Conservation (phyloP, 2,329 filamentous ascomycete species). For the Colletotrichum simmondsii region DNA sequence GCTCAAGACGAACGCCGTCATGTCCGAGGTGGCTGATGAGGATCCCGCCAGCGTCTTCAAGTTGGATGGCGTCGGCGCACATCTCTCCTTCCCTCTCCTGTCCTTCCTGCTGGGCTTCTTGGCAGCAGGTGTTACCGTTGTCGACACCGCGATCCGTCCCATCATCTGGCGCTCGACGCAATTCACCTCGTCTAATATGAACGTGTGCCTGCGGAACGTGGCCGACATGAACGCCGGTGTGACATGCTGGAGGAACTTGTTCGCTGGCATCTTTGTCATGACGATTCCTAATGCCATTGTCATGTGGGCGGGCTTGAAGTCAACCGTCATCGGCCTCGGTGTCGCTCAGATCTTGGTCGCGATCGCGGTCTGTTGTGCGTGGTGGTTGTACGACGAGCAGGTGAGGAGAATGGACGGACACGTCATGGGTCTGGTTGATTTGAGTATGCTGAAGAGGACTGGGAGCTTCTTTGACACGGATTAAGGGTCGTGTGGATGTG, state of each 20-base stretch:
- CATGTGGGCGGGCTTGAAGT: conserved; percentile 46
- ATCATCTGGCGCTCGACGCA: conserved; percentile 59
- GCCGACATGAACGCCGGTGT: conserved; percentile 60
- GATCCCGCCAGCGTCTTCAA: conserved; percentile 40
- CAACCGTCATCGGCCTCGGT: conserved; percentile 52
- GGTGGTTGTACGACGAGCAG: conserved; percentile 54
- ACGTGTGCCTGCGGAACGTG: conserved; percentile 56
- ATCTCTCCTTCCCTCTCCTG: conserved; percentile 52
- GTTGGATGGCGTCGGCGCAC: conserved; percentile 39
- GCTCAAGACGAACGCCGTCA: conserved; percentile 51
- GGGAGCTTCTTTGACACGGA: conserved; percentile 59
- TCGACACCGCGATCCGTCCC: conserved; percentile 54
- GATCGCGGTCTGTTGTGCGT: conserved; percentile 45
- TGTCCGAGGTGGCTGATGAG: conserved; percentile 40
- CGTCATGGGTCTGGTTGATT: conserved; percentile 58
- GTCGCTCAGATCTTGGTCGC: conserved; percentile 54
- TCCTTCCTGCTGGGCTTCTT: conserved; percentile 60
- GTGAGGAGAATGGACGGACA: conserved; percentile 56
- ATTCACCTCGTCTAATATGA: conserved; percentile 59
- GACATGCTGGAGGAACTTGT: conserved; percentile 51
- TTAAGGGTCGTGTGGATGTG: conserved; percentile 17
- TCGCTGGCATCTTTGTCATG: conserved; percentile 55
- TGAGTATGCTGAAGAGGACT: conserved; percentile 53
- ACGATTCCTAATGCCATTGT: conserved; percentile 50
- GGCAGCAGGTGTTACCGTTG: conserved; percentile 52